Base-by-base conservation (phyloP, 495 filamentous ascomycete species). In the Cudoniella acicularis region DNA sequence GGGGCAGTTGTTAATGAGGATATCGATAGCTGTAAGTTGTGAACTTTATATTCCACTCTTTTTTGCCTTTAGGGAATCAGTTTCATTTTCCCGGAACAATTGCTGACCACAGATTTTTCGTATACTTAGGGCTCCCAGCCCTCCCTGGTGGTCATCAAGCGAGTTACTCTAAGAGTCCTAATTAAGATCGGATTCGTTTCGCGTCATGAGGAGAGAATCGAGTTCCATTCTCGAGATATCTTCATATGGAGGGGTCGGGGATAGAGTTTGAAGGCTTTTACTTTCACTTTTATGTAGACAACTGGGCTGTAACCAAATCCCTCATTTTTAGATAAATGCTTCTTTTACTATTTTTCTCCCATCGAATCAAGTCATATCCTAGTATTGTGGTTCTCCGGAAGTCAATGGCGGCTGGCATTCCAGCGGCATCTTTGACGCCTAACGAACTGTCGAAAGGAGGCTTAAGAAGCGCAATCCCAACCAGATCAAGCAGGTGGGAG, bases 1-100 rank as follows among this genome's bases (percentile, higher is more conserved):
- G 56, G 67, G 20, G 64, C 59, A 47, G 69, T 67, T 36, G 73
- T 74, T 22, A 53, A 54, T 27, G 66, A 72, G 46, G 57, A 69
- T 49, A 58, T 72, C 16, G 60, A 72, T 21, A 58, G 70, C 40
- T 68, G 65, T 46, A 46, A 46, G 43, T 46, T 46, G 18, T 4
- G 18, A 46, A 46, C 17, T n/a, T 46, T 21, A n/a, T n/a, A 9
- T 41, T 41, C 8, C 36, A 9, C 9, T 41, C 16, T 41, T 41
- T 41, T 41, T 8, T 41, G 8, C 8, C 16, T 9, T 41, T 41
- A 41, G n/a, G 8, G 16, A 8, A 9, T 41, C 9, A 41, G 9
- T 16, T 41, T 41, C 16, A 41, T 8, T 8, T 16, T 41, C 16
- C 16, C 8, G 36, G 8, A 41, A 16, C 36, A 41, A 9, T 41